Conservation (phyloP, 2,329 filamentous ascomycete species). For the Mycosphaerella arachidis region DNA sequence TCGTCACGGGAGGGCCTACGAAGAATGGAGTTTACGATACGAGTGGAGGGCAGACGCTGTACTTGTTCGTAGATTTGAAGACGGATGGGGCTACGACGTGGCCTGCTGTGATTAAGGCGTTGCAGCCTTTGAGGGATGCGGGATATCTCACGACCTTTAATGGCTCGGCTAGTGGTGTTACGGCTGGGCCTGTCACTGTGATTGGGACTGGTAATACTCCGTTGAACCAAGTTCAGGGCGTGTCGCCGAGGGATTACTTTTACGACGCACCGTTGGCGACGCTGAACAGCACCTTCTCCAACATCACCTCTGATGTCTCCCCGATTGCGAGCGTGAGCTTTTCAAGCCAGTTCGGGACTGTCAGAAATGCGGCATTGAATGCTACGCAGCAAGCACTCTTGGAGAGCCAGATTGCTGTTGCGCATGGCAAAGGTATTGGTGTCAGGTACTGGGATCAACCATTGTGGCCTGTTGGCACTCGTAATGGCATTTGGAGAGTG, state of each 20-base stretch:
- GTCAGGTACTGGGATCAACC: slow-evolving; percentile 62
- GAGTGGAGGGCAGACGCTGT: slow-evolving; percentile 52
- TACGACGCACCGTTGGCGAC: slow-evolving; percentile 54
- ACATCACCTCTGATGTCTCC: slow-evolving; percentile 47
- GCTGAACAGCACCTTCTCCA: slow-evolving; percentile 39
- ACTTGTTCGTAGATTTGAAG: slow-evolving; percentile 62
- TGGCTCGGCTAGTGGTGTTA: slow-evolving; percentile 39
- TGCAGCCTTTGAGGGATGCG: slow-evolving; percentile 53
- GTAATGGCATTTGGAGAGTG: slow-evolving; percentile 56
- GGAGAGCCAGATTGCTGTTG: slow-evolving; percentile 49
- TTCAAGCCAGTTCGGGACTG: slow-evolving; percentile 37
- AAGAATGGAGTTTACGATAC: slow-evolving; percentile 61
- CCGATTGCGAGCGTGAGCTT: slow-evolving; percentile 55
- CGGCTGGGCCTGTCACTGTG: slow-evolving; percentile 52
- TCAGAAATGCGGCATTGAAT: slow-evolving; percentile 37
- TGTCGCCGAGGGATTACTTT: slow-evolving; percentile 49
- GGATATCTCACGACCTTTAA: slow-evolving; percentile 53
- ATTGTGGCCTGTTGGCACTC: slow-evolving; percentile 53
- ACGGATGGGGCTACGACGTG: slow-evolving; percentile 54
- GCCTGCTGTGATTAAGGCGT: slow-evolving; percentile 51
- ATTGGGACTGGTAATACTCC: slow-evolving; percentile 57
- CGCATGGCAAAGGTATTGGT: slow-evolving; percentile 54
- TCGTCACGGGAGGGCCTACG: slow-evolving; percentile 43
- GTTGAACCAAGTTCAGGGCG: slow-evolving; percentile 44
- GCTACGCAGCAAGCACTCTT: slow-evolving; percentile 49